phyloP scores from a whole-genome alignment of 768 basidiomycete species.

The Omphalotus guepiniiformis region DNA sequence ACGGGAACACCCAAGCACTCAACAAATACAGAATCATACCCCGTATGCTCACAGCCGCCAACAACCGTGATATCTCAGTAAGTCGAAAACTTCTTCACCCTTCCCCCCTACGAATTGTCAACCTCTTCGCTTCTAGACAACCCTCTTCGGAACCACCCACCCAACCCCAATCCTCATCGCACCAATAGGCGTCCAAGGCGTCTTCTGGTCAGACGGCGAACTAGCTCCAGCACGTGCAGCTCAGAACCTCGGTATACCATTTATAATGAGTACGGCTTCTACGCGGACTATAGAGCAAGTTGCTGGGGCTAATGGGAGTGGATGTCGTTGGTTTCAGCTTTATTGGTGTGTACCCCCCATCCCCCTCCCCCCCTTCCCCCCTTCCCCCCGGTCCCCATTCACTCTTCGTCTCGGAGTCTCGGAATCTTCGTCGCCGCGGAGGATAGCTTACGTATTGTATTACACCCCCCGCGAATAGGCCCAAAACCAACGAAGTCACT shows the following conservation, averaged over 20 bases:
- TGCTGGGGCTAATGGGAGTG: constrained; percentile 65
- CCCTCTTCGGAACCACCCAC: constrained; percentile 64
- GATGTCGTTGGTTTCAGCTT: constrained; percentile 75
- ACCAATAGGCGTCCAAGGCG: constrained; percentile 76
- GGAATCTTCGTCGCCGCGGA: background rate
- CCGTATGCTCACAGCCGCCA: constrained; percentile 66
- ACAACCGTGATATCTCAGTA: constrained; percentile 57
- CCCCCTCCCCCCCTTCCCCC: background rate
- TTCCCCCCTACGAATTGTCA: background rate
- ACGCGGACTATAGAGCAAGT: constrained; percentile 72
- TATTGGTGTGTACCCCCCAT: constrained; percentile 68
- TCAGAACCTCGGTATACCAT: constrained; percentile 56
- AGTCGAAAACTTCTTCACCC: constrained; percentile 8
- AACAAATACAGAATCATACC: constrained; percentile 74
- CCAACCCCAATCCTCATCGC: constrained; percentile 61
- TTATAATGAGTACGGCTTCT: constrained; percentile 73
- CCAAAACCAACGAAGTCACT: constrained; percentile 52
- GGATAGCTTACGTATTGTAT: no score
- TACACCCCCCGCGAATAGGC: constrained; percentile 47
- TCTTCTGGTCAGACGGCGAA: constrained; percentile 69
- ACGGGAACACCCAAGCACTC: constrained; percentile 60
- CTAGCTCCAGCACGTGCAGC: constrained; percentile 67
- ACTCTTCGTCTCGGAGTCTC: background rate
- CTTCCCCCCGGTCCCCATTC: background rate
- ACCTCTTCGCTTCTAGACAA: constrained; percentile 40